Conservation (phyloP, 139 green algal species). For the Picochlorum sp. region DNA sequence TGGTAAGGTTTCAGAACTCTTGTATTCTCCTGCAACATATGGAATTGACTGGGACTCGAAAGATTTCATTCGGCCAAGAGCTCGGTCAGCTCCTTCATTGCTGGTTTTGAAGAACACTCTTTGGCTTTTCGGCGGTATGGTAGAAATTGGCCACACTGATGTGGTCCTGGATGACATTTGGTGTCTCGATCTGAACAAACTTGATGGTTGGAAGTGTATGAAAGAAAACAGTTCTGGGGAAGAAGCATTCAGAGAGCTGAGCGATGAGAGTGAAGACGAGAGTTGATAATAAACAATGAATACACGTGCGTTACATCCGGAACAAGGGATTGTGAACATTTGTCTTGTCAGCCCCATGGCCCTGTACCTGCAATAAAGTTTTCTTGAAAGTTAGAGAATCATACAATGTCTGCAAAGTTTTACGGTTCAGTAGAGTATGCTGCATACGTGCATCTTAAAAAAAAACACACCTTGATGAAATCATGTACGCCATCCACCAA, state of each 20-base stretch:
- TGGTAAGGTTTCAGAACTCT: constrained; percentile 68
- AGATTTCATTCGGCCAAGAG: constrained; percentile 67
- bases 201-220: constrained; percentile 65
- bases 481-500: not conserved
- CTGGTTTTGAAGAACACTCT: constrained; percentile 67
- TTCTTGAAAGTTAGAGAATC: too few species aligned
- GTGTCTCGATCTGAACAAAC: constrained; percentile 72
- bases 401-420: too few species aligned
- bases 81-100: constrained; percentile 36
- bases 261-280: constrained; percentile 6
- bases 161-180: constrained; percentile 92
- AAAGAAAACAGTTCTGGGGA: constrained; percentile 62
- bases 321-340: constrained; percentile 4
- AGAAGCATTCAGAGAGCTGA: constrained; percentile 48
- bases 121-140: constrained; percentile 82
- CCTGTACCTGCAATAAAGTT: not conserved
- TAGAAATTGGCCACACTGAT: constrained; percentile 63
- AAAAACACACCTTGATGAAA: constrained; percentile 1
- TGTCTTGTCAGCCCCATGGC: not conserved
- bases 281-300: not conserved
- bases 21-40: constrained; percentile 81
- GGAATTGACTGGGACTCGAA: constrained; percentile 57
- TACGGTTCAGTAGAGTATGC: not conserved
- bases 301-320: not conserved
- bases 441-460: not conserved